Conservation (phyloP, 2,329 filamentous ascomycete species). For the Apiospora hydei region DNA sequence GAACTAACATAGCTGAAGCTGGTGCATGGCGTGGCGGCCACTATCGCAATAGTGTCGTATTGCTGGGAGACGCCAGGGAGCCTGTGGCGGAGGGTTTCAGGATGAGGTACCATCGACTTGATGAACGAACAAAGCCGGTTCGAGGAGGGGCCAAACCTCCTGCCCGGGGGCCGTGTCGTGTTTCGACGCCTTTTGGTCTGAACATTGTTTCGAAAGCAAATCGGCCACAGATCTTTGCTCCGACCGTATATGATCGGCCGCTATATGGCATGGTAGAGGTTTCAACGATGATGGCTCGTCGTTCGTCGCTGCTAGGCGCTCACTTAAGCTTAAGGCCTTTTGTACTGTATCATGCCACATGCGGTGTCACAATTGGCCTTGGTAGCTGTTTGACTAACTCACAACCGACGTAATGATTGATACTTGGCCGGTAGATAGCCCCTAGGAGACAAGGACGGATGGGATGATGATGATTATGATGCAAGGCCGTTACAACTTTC, state of each 20-base stretch:
- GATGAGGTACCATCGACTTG: not conserved
- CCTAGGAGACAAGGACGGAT: not conserved
- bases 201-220: conserved; percentile 17
- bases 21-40: not conserved
- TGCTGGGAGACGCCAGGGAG: not conserved
- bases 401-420: conserved; percentile 8
- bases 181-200: conserved; percentile 12
- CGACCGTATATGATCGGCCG: not conserved
- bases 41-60: not conserved
- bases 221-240: not conserved
- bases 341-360: not conserved
- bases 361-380: not conserved
- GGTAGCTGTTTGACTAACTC: not conserved
- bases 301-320: no score
- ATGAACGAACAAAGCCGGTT: not conserved
- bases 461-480: not conserved
- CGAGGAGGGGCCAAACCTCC: conserved; percentile 2
- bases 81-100: conserved; percentile 2
- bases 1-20: not conserved
- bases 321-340: not conserved
- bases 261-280: conserved; percentile 7
- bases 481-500: not conserved
- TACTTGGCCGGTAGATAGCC: not conserved
- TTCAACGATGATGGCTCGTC: not conserved
- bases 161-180: not conserved